Conservation (phyloP, 345 rosid species). For the Pistacia vera region DNA sequence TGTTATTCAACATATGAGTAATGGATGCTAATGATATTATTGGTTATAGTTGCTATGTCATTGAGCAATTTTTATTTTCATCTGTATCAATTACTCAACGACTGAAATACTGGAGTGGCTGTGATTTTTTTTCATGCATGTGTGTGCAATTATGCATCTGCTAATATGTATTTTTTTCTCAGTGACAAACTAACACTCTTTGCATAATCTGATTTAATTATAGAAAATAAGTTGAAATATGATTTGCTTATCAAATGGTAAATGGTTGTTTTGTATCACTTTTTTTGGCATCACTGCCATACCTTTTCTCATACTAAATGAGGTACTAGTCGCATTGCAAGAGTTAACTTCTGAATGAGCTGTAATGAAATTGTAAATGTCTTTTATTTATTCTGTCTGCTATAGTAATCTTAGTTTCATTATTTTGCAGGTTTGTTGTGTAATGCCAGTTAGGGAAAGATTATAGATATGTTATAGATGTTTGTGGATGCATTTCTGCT, state of each 20-base stretch:
- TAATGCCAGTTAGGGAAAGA: not conserved
- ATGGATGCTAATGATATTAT: not conserved
- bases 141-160: not conserved
- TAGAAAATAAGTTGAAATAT: conserved; percentile 1
- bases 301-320: not conserved
- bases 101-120: not conserved
- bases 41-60: not conserved
- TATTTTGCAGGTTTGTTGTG: not conserved
- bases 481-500: not conserved
- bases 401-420: not conserved
- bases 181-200: not conserved
- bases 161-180: not conserved
- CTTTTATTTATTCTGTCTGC: not conserved
- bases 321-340: not conserved
- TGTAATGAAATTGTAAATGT: not conserved
- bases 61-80: not conserved
- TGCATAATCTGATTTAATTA: not conserved
- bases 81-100: not conserved
- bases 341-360: not conserved
- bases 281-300: not conserved
- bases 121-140: not conserved
- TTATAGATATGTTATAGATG: not conserved
- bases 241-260: not conserved
- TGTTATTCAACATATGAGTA: not conserved
- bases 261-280: conserved; percentile 1